Evolutionary conservation across 805 yeast genomes (phyloP), one percentile per base, ranked within the genome.

Genomic region (Phaffomyces opuntiae): DNA sequence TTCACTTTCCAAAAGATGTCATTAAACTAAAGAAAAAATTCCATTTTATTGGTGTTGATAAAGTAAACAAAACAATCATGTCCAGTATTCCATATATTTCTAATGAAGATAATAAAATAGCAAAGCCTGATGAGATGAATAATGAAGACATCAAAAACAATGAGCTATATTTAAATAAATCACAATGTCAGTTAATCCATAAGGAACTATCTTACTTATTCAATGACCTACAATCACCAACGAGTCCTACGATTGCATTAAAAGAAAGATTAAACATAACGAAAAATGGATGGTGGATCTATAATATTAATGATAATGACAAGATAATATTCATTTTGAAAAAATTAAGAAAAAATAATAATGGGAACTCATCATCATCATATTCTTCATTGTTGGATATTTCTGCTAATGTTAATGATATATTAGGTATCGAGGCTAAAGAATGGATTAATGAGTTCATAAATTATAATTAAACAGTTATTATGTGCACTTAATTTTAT

Each of bases 201-300:
- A 46, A 49, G 16, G 60, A 57, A 21, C 27, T 57, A 11, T 47
- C 50, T 1, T 34, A 37, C 4, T 17, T 43, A 9, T 46, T 41
- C 26, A 17, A 25, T 38, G 27, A 45, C 26, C 7, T 33, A 19
- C 29, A 40, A n/a, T 9, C 39, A 39, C 24, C 43, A 31, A 6
- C 13, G n/a, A 40, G 35, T 36, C 26, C 16, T 14, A 47, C 42
- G 3, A 21, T 24, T 16, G 50, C 46, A 39, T 4, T 44, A n/a
- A 44, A 36, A 13, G 62, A 58, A 35, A 53, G 43, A 33, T 43
- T 58, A 11, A 46, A 43, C 21, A 45, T 53, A 7, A 49, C 52
- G 9, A 49, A 48, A 26, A 52, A 52, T 38, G 57, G 57, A 1
- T 58, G 62, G 62, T 58, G 61, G 60, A 44, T 54, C 7, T 55